Percentiles rank a stretch among this genome's conserved stretches.
Evolutionary conservation across 805 yeast species (phyloP).

Genomic region (Peterozyma toletana): DNA sequence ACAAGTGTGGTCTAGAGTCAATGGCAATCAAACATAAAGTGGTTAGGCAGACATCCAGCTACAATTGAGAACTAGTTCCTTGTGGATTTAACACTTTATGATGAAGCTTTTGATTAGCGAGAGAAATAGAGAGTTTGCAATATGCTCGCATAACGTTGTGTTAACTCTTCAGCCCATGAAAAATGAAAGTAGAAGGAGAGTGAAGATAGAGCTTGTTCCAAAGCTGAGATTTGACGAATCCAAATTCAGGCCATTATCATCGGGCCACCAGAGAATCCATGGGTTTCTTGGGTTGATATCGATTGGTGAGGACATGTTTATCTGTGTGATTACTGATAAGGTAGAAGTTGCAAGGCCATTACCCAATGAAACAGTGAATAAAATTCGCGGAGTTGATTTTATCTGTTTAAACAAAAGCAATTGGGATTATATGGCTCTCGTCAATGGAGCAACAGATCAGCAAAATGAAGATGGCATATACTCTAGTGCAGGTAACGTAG

Average conservation of each 20-base stretch:
- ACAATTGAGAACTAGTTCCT: too few species aligned
- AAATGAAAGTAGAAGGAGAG: conserved; percentile 19
- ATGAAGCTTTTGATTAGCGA: conserved; percentile 31
- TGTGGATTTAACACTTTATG: neutral
- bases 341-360: conserved; percentile 77
- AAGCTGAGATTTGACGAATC: conserved; percentile 27
- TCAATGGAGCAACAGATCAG: conserved; percentile 51
- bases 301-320: conserved; percentile 57
- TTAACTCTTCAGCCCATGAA: conserved; percentile 36
- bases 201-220: conserved; percentile 43
- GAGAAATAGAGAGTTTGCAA: conserved; percentile 31
- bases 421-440: conserved; percentile 78
- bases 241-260: conserved; percentile 34
- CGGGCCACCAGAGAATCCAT: conserved; percentile 28
- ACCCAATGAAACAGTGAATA: conserved; percentile 70
- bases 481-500: conserved; percentile 12
- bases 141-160: conserved; percentile 35
- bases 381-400: conserved; percentile 82
- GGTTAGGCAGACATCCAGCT: too few species aligned
- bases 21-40: too few species aligned
- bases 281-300: conserved; percentile 82
- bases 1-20: too few species aligned
- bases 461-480: conserved; percentile 5
- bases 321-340: conserved; percentile 75
- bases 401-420: conserved; percentile 60